Evolutionary conservation across 2,329 filamentous ascomycete genomes (phyloP).

Genomic region (Dendryphion nanum): DNA sequence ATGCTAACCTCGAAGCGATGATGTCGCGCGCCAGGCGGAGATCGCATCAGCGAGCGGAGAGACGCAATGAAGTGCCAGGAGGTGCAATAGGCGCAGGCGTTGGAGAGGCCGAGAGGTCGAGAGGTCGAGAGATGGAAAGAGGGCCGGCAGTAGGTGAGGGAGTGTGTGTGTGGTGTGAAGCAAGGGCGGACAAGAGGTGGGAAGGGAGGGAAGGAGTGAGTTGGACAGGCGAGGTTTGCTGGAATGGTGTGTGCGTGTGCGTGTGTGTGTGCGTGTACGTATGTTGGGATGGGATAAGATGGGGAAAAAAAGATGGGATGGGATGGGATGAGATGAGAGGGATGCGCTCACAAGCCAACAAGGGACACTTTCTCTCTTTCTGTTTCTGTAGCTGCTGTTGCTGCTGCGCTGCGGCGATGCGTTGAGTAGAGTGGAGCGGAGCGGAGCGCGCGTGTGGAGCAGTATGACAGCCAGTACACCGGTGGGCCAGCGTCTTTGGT

Average conservation of each 20-base stretch:
- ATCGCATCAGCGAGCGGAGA: conserved; percentile 37
- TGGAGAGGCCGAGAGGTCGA: conserved; percentile 18
- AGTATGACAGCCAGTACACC: no score
- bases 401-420: no score
- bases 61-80: conserved; percentile 18
- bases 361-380: no score
- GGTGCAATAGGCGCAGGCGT: conserved; percentile 30
- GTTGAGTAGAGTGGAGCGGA: no score
- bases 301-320: background rate
- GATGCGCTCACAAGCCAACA: no score
- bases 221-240: no score
- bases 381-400: no score
- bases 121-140: background rate
- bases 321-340: background rate
- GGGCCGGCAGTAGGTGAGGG: background rate
- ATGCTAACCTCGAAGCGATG: conserved; percentile 40
- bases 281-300: background rate
- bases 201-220: background rate
- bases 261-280: background rate
- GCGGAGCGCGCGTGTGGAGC: no score
- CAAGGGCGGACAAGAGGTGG: background rate
- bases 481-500: no score
- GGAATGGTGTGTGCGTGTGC: background rate
- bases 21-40: conserved; percentile 38
- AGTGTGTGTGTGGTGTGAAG: background rate